Conservation (phyloP, 768 basidiomycete genomes). For the Termitomyces sp. region DNA sequence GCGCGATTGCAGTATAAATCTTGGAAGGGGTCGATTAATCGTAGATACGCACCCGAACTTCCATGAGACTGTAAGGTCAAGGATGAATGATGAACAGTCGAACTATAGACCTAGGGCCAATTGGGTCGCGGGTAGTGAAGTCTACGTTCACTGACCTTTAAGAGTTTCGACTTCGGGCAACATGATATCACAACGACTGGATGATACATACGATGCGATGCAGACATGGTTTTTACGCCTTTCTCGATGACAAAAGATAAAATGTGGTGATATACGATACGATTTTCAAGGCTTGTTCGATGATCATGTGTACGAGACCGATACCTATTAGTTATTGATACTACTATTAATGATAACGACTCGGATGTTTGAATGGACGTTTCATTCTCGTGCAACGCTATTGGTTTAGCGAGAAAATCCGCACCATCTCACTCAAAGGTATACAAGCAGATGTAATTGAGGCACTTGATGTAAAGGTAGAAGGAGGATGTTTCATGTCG, state of each 20-base stretch:
- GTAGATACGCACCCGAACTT: conserved; percentile 42
- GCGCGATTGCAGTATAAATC: background rate
- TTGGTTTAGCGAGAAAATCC: background rate
- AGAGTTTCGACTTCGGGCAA: background rate
- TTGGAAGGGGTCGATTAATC: conserved; percentile 51
- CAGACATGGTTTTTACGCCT: background rate
- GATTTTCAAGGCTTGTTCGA: background rate
- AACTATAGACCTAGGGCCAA: conserved; percentile 55
- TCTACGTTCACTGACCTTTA: conserved; percentile 28
- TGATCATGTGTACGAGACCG: background rate
- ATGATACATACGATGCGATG: background rate
- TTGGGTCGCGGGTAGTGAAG: conserved; percentile 41
- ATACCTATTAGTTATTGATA: background rate
- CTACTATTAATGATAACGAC: background rate
- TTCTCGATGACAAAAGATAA: background rate
- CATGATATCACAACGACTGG: background rate
- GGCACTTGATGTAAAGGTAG: background rate
- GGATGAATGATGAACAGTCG: conserved; percentile 41
- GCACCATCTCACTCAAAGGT: background rate
- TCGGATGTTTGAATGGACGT: background rate
- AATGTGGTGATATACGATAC: background rate
- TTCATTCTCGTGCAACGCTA: background rate
- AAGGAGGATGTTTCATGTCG: background rate
- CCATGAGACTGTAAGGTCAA: conserved; percentile 56
- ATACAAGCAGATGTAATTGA: background rate